Evolutionary conservation across 805 yeast genomes (phyloP).

Genomic region (Pichia manshurica): DNA sequence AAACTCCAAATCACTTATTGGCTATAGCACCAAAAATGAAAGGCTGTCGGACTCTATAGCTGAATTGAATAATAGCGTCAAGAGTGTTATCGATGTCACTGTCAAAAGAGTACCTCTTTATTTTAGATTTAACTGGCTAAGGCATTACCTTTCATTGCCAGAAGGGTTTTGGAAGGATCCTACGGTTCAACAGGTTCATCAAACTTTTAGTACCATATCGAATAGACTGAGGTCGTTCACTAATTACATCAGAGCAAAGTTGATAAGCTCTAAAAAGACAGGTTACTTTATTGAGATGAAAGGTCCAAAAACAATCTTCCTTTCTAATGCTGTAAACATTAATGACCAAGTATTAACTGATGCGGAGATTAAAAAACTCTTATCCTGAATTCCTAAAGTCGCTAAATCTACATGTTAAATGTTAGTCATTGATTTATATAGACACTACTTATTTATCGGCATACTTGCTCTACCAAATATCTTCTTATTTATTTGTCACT

Average conservation of each 20-base stretch:
- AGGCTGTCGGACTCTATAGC: not conserved
- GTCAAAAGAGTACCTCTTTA: conserved; percentile 19
- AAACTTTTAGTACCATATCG: not conserved
- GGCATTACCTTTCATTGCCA: conserved; percentile 1
- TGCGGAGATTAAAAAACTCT: conserved; percentile 20
- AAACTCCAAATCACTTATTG: conserved; percentile 37
- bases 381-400: not conserved
- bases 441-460: too few relatives aligned
- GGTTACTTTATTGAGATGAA: conserved; percentile 24
- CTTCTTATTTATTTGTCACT: not conserved
- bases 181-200: not conserved
- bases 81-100: conserved; percentile 23
- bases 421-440: conserved; percentile 1
- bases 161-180: not conserved
- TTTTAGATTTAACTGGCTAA: conserved; percentile 4
- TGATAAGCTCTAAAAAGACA: conserved; percentile 7
- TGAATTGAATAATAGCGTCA: conserved; percentile 13
- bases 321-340: conserved; percentile 25
- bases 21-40: conserved; percentile 22
- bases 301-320: conserved; percentile 30
- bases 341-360: conserved; percentile 22
- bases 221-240: not conserved
- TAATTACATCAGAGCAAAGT: not conserved
- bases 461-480: too few relatives aligned
- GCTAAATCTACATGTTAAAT: too few relatives aligned